These are phyloP conservation scores for Apium graveolens DNA, from an alignment of 129 eudicot species.

Conservation along the genomic window DNA sequence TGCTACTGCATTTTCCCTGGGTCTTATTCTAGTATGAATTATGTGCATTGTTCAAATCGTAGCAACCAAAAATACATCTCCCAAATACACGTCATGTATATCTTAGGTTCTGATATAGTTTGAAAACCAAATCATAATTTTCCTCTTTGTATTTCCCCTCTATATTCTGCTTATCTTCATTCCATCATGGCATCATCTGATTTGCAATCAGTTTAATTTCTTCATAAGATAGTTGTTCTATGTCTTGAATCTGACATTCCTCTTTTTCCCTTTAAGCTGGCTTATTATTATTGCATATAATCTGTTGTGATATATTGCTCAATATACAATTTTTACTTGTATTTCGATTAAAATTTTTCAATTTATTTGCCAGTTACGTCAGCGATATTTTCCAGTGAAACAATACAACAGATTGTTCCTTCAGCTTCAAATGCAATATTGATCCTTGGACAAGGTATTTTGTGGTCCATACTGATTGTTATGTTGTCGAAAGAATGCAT, in stretches of 20 bases:
- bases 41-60: not conserved
- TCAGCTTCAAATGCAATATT: constrained; percentile 49
- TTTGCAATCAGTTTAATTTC: not conserved
- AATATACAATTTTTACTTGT: not conserved
- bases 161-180: not conserved
- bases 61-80: not conserved
- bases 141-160: not conserved
- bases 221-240: not conserved
- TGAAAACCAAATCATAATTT: not conserved
- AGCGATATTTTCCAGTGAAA: constrained; percentile 77
- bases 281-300: not conserved
- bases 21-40: not conserved
- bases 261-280: not conserved
- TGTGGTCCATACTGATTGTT: constrained; percentile 11
- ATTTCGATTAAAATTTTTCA: not conserved
- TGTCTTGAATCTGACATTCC: not conserved
- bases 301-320: not conserved
- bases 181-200: not conserved
- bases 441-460: constrained; percentile 88
- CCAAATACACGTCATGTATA: not conserved
- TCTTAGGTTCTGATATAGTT: not conserved
- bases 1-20: not conserved
- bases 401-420: constrained; percentile 59
- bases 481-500: not conserved
- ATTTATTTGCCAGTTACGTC: constrained; percentile 38